A percentile compares a stretch with the other conserved stretches of the same genome.
Evolutionary conservation across 805 yeast species (phyloP).

Genomic region (Ogataea pilisensis): DNA sequence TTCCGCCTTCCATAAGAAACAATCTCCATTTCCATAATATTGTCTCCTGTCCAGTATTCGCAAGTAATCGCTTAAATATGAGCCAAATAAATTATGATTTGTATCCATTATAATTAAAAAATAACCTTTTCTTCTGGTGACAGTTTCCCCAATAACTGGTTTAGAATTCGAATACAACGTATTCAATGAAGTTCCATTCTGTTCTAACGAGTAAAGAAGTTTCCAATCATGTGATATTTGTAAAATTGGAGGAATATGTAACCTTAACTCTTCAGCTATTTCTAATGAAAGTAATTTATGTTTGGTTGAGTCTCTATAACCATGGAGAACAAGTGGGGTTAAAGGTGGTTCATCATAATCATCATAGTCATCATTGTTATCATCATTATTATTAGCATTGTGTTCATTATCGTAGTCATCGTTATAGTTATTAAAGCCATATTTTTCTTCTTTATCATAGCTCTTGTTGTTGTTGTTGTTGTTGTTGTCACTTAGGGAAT

Average conservation of each 20-base stretch:
- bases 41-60: constrained; percentile 67
- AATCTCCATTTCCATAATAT: constrained; percentile 92
- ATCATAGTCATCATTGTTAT: constrained; percentile 5
- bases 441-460: not conserved
- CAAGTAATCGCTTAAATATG: constrained; percentile 69
- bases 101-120: constrained; percentile 68
- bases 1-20: constrained; percentile 84
- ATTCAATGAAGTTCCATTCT: constrained; percentile 82
- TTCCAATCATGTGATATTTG: constrained; percentile 79
- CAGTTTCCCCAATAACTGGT: constrained; percentile 39
- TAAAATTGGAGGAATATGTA: constrained; percentile 69
- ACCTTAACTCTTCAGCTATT: constrained; percentile 71
- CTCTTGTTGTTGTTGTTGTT: too few relatives aligned
- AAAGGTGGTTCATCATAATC: constrained; percentile 39
- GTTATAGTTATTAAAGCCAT: not conserved
- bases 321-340: constrained; percentile 52
- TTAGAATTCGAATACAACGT: constrained; percentile 63
- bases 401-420: not conserved
- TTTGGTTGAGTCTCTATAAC: constrained; percentile 57
- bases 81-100: constrained; percentile 66
- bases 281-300: constrained; percentile 50
- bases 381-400: not conserved
- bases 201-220: constrained; percentile 79
- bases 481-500: too few relatives aligned
- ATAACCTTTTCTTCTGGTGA: constrained; percentile 50